A percentile compares a stretch with the other conserved stretches of the same genome.
phyloP scores from a whole-genome alignment of 805 yeast genomes.

The Candida tallmaniae region DNA sequence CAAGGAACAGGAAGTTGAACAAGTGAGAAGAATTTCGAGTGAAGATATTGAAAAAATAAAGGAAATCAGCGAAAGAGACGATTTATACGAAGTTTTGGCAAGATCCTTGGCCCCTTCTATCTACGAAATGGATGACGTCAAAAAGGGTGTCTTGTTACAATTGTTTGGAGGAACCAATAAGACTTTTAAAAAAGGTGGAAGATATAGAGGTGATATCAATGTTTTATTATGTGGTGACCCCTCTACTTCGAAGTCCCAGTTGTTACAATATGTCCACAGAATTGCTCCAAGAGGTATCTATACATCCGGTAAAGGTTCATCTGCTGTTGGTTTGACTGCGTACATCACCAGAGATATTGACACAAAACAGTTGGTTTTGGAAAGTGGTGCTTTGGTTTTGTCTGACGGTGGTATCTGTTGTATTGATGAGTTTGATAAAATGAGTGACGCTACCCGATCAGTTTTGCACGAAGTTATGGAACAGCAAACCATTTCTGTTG shows the following conservation, averaged over 20 bases:
- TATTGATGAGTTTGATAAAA: conserved; percentile 97
- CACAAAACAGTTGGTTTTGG: conserved; percentile 88
- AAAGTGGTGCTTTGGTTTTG: conserved; percentile 91
- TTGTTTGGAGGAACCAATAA: conserved; percentile 95
- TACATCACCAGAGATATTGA: conserved; percentile 93
- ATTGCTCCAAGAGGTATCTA: conserved; percentile 98
- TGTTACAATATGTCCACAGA: conserved; percentile 91
- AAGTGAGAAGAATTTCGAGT: conserved; percentile 60
- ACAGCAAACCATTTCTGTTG: conserved; percentile 96
- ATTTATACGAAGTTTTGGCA: conserved; percentile 79
- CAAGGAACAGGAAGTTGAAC: conserved; percentile 71
- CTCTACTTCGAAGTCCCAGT: conserved; percentile 93
- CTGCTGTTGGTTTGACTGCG: conserved; percentile 98
- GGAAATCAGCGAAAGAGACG: conserved; percentile 61
- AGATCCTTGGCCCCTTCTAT: conserved; percentile 96
- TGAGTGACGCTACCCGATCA: conserved; percentile 91
- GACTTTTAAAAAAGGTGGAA: conserved; percentile 81
- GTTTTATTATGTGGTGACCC: conserved; percentile 96
- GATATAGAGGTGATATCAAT: conserved; percentile 94
- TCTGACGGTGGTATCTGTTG: conserved; percentile 99
- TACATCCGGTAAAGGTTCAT: conserved; percentile 98
- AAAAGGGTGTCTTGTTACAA: conserved; percentile 89
- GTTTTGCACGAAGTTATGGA: conserved; percentile 99
- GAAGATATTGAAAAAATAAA: conserved; percentile 66
- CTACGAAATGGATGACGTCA: conserved; percentile 93